Evolutionary conservation across 495 filamentous ascomycete genomes (phyloP).

Genomic region (Cercophora newfieldiana): DNA sequence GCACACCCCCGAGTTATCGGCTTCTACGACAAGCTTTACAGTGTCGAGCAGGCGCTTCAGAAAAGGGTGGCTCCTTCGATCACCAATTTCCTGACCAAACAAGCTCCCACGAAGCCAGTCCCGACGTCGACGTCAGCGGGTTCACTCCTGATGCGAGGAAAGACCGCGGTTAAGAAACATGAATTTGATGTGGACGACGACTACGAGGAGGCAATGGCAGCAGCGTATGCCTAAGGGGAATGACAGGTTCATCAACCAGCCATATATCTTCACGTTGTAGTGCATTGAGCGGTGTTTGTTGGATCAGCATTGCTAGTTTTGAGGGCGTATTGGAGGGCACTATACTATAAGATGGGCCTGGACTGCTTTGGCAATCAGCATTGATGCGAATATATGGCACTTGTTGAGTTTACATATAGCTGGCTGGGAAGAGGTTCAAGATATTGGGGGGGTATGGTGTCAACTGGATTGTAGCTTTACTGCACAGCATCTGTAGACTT

Average conservation of each 20-base stretch:
- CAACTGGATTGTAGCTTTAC: not conserved
- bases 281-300: slow-evolving; percentile 17
- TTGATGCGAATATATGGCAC: not conserved
- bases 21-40: slow-evolving; percentile 82
- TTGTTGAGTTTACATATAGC: not conserved
- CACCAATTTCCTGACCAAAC: slow-evolving; percentile 32
- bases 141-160: not conserved
- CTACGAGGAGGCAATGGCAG: slow-evolving; percentile 41
- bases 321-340: not conserved
- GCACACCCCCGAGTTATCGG: slow-evolving; percentile 82
- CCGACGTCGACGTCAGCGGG: not conserved
- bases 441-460: not conserved
- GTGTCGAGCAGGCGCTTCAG: slow-evolving; percentile 46
- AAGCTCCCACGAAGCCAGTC: slow-evolving; percentile 2
- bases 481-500: not conserved
- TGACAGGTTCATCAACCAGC: not conserved
- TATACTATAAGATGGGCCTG: not conserved
- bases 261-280: not conserved
- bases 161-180: not conserved
- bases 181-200: slow-evolving; percentile 38
- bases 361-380: not conserved
- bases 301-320: not conserved
- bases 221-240: slow-evolving; percentile 35
- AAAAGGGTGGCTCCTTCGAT: slow-evolving; percentile 32
- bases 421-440: not conserved